Evolutionary conservation across 768 basidiomycete genomes (phyloP).

Genomic region (Boletus speciosus): DNA sequence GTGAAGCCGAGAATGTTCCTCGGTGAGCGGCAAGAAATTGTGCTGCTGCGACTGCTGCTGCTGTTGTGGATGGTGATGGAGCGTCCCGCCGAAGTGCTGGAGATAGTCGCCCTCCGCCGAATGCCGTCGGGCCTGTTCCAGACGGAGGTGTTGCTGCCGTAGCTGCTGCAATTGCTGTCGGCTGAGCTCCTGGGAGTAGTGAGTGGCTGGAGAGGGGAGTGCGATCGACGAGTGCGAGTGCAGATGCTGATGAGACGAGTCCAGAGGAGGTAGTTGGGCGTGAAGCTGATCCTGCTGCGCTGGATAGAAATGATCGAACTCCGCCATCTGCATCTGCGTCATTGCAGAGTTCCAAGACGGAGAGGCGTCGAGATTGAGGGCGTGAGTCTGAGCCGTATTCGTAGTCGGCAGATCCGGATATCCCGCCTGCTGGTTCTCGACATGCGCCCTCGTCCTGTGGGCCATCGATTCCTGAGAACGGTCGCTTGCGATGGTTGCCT

Average conservation of each 20-base stretch:
- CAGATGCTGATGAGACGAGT: conserved; percentile 45
- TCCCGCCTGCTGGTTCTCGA: conserved; percentile 33
- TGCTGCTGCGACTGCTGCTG: conserved; percentile 28
- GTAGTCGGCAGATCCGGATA: conserved; percentile 42
- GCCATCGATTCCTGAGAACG: conserved; percentile 56
- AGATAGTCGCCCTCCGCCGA: conserved; percentile 38
- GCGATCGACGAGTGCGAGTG: conserved; percentile 52
- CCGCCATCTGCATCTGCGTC: conserved; percentile 49
- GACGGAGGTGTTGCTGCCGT: conserved; percentile 35
- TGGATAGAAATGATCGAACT: conserved; percentile 46
- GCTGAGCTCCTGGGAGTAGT: conserved; percentile 49
- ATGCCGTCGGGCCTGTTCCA: conserved; percentile 32
- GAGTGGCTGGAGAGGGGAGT: conserved; percentile 29
- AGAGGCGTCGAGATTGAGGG: conserved; percentile 75
- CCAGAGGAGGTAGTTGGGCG: conserved; percentile 45
- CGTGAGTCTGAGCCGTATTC: conserved; percentile 73
- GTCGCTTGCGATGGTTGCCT: conserved; percentile 58
- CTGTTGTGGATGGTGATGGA: conserved; percentile 28
- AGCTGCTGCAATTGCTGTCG: conserved; percentile 42
- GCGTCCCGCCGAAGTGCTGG: conserved; percentile 35
- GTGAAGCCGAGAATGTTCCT: conserved; percentile 31
- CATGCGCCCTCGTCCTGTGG: conserved; percentile 39
- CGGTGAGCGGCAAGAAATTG: conserved; percentile 24
- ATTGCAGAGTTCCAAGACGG: conserved; percentile 89
- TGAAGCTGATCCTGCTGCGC: conserved; percentile 33